Conservation (phyloP, 78 protist species). For the Tieghemostelium lacteum region DNA sequence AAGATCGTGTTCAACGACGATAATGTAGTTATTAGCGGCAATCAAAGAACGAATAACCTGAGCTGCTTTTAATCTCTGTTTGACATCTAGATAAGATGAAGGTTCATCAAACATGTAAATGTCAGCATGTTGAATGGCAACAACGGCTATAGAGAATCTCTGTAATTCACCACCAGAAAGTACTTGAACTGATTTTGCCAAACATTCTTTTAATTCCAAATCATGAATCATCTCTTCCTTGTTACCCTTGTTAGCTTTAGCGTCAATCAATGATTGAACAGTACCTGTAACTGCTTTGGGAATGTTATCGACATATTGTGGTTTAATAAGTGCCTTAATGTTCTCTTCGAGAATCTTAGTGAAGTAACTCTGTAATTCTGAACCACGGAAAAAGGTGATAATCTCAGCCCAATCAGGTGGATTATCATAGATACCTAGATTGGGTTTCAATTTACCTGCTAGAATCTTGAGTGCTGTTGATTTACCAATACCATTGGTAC, state of each 20-base stretch:
- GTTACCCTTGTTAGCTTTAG: conserved; percentile 81
- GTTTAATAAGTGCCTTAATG: conserved; percentile 95
- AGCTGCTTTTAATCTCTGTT: conserved; percentile 99
- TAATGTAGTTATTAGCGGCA: conserved; percentile 85
- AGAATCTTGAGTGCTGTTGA: conserved; percentile 99
- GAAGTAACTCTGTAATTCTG: conserved; percentile 99
- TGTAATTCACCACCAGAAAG: conserved; percentile 99
- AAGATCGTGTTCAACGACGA: conserved; percentile 99
- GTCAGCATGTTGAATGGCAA: conserved; percentile 84
- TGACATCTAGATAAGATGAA: conserved; percentile 98
- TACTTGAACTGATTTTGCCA: conserved; percentile 86
- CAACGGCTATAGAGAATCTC: conserved; percentile 98
- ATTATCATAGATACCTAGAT: conserved; percentile 95
- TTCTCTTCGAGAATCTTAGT: conserved; percentile 92
- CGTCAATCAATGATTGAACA: conserved; percentile 83
- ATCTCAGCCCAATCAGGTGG: conserved; percentile 99
- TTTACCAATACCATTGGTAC: conserved; percentile 99
- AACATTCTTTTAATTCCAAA: conserved; percentile 89
- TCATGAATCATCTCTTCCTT: conserved; percentile 60
- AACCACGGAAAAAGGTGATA: conserved; percentile 97
- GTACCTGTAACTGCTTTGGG: conserved; percentile 95
- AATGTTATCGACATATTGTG: conserved; percentile 99
- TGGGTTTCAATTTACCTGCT: conserved; percentile 98
- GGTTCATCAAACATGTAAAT: conserved; percentile 99
- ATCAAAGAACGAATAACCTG: conserved; percentile 92